Evolutionary conservation across 2,329 filamentous ascomycete species (phyloP), one percentile per base, ranked within the genome.

Genomic region (Alternaria gansuensis): DNA sequence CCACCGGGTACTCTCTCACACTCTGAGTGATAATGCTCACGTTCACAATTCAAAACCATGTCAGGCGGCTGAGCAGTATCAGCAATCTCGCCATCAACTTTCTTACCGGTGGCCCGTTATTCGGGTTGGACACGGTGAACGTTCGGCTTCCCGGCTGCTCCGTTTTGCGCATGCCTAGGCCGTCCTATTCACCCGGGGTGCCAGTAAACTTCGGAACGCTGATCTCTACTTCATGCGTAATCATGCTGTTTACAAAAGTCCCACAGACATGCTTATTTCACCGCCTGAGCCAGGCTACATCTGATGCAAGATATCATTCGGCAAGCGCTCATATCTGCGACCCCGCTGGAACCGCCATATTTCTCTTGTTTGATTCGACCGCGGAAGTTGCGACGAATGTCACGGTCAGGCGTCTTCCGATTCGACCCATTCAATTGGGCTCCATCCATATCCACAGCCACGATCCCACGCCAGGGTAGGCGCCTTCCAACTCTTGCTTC

Each of bases 371-470:
- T 34, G 29, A 33, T 34, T 46, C 17, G 44, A 33, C 44, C 17
- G 44, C 44, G 29, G 44, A 46, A 46, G 17, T 17, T 34, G 44
- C 29, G 17, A 33, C 24, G 31, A 46, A 17, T 33, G 17, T 29
- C 6, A 24, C n/a, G 29, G 21, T 34, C 44, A 34, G 28, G 44
- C 11, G 29, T 34, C 44, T 46, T 33, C 29, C 21, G 24, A 14
- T 41, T 13, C 39, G 39, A 41, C 11, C 39, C 23, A 11, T 23
- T 41, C 21, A 29, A 14, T 14, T 23, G 17, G 21, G 21, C 17
- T 34, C 17, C 9, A 17, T 34, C 17, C 9, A 17, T 46, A 34
- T 46, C 44, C 44, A 46, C 44, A 46, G 44, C 44, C 44, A 34
- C 44, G 44, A 31, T 46, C 29, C 13, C 29, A 46, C 29, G 3